Percentiles rank a stretch among this genome's conserved stretches.
Evolutionary conservation across 2,329 filamentous ascomycete genomes (phyloP).

Genomic region (Penicillium sp.): DNA sequence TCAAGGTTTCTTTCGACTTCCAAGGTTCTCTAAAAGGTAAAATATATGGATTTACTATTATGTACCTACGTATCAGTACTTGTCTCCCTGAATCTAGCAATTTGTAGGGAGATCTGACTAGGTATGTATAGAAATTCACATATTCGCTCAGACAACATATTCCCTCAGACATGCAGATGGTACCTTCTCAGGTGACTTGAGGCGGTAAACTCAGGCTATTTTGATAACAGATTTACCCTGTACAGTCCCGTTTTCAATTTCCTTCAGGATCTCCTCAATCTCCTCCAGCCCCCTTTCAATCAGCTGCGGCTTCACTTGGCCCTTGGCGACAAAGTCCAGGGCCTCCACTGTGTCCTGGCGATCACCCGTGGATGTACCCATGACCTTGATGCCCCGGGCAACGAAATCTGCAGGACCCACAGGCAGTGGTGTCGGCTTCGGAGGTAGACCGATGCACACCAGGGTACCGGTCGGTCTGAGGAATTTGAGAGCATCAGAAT

Average conservation of each 20-base stretch:
- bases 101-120: too few relatives aligned
- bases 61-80: too few relatives aligned
- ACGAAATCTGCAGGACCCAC: conserved; percentile 16
- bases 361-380: conserved; percentile 15
- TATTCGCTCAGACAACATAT: too few relatives aligned
- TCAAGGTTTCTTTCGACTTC: background rate
- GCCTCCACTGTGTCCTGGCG: conserved; percentile 15
- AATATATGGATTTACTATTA: too few relatives aligned
- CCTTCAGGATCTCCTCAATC: conserved; percentile 7
- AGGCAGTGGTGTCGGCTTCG: conserved; percentile 6
- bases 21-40: too few relatives aligned
- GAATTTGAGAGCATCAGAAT: conserved; percentile 21
- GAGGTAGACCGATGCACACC: conserved; percentile 10
- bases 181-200: too few relatives aligned
- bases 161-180: too few relatives aligned
- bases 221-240: conserved; percentile 6
- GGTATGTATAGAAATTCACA: too few relatives aligned
- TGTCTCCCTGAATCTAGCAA: too few relatives aligned
- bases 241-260: conserved; percentile 6
- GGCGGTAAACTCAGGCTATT: background rate
- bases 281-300: conserved; percentile 16
- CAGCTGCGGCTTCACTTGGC: conserved; percentile 21
- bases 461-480: conserved; percentile 9
- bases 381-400: conserved; percentile 14
- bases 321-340: conserved; percentile 12